These are phyloP conservation scores for Taxillus chinensis DNA, from an alignment of 164 flowering plant species.

Conservation along the genomic window DNA sequence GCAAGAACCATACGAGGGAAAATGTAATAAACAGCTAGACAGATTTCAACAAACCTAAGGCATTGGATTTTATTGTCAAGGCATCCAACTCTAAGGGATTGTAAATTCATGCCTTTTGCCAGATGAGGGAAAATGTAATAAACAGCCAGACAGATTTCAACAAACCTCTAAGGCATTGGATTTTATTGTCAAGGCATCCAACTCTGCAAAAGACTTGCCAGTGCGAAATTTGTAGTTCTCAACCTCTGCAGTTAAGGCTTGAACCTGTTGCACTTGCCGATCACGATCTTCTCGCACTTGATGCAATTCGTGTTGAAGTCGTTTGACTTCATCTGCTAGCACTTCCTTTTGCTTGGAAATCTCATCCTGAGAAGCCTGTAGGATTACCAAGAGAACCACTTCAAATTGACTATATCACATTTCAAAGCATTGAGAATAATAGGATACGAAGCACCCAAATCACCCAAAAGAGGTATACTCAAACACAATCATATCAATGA, in stretches of 20 bases:
- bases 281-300: constrained; percentile 65
- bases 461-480: too few relatives aligned
- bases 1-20: constrained; percentile 3
- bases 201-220: constrained; percentile 37
- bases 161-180: constrained; percentile 58
- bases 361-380: constrained; percentile 46
- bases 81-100: constrained; percentile 28
- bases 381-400: neutral
- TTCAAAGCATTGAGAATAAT: too few relatives aligned
- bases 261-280: constrained; percentile 26
- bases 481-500: too few relatives aligned
- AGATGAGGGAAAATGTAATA: neutral
- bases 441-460: too few relatives aligned
- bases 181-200: constrained; percentile 38
- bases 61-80: constrained; percentile 32
- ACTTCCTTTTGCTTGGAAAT: constrained; percentile 41
- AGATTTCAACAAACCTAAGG: constrained; percentile 38
- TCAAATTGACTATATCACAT: too few relatives aligned
- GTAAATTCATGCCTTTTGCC: neutral
- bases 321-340: constrained; percentile 29
- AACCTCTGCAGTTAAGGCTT: constrained; percentile 30
- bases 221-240: constrained; percentile 37
- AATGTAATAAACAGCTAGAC: neutral
- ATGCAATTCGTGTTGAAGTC: constrained; percentile 39
- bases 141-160: neutral